A percentile compares a stretch with the other conserved stretches of the same genome.
These are phyloP conservation scores for Aspergillus sclerotiicarbonarius DNA, from an alignment of 495 filamentous ascomycete genomes.

Conservation along the genomic window DNA sequence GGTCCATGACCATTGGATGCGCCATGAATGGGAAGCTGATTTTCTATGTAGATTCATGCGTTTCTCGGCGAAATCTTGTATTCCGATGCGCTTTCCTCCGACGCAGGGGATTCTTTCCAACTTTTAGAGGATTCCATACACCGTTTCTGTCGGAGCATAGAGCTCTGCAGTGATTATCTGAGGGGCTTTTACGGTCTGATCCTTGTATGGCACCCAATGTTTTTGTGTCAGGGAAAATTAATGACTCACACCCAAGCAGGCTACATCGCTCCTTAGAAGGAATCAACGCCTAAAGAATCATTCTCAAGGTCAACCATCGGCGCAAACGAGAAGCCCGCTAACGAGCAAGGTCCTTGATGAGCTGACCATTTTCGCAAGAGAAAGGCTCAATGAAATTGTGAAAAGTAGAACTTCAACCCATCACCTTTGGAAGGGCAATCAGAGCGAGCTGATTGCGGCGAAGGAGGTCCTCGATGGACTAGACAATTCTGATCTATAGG, in stretches of 20 bases:
- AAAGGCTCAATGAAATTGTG: constrained; percentile 74
- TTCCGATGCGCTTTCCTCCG: constrained; percentile 56
- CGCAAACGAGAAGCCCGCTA: constrained; percentile 17
- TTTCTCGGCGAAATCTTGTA: constrained; percentile 80
- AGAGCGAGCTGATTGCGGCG: constrained; percentile 67
- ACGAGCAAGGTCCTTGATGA: constrained; percentile 55
- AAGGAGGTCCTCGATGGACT: constrained; percentile 56
- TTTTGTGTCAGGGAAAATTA: not conserved
- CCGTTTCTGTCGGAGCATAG: constrained; percentile 83
- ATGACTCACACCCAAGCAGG: constrained; percentile 5
- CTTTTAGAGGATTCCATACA: constrained; percentile 69
- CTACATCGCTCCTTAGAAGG: constrained; percentile 10
- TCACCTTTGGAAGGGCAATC: constrained; percentile 61
- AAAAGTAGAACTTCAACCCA: constrained; percentile 10
- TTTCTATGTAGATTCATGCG: constrained; percentile 67
- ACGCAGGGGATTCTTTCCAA: constrained; percentile 41
- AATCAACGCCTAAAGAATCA: constrained; percentile 9
- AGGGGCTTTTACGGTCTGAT: constrained; percentile 90
- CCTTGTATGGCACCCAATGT: constrained; percentile 51
- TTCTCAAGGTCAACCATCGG: constrained; percentile 4
- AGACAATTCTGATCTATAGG: no score
- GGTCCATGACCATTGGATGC: constrained; percentile 16
- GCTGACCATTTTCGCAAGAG: constrained; percentile 69
- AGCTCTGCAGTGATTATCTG: constrained; percentile 89
- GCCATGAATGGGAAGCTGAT: constrained; percentile 5